Evolutionary conservation across 108 stramenopile species (phyloP), one percentile per base, ranked within the genome.

Genomic region (Cyclotella choctawhatcheeana): DNA sequence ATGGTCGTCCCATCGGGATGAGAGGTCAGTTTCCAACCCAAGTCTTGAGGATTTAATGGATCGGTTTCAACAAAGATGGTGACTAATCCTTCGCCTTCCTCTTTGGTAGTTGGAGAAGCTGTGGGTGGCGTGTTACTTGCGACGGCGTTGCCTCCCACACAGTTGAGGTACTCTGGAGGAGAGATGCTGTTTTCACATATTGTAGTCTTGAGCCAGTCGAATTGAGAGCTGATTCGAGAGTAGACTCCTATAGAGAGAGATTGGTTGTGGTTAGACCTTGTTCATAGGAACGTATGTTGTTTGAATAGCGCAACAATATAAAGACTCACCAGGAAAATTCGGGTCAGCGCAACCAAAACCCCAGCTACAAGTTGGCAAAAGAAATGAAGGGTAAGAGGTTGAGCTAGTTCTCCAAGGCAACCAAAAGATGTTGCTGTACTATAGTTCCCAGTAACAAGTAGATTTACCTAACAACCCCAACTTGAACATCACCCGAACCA

Each of bases 311-410:
- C n/a, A n/a, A n/a, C 12, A 40, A 40, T 6, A 40, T 10, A 40
- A 40, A 40, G 37, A 10, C 37, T 40, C 37, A 40, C 37, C n/a
- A n/a, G n/a, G 77, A 43, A 74, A 79, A 48, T 74, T 40, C 0
- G 73, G 33, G 61, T 79, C 77, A 6, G 77, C 72, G 33, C 77
- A 79, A 3, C 77, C 66, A 32, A 68, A 79, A 26, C 77, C 77
- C 77, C 77, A 79, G 5, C 58, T 61, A 30, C 18, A n/a, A n/a
- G n/a, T n/a, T n/a, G n/a, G 1, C 21, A 58, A 13, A 58, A 10
- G 56, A n/a, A n/a, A n/a, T n/a, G n/a, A n/a, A n/a, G n/a, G n/a
- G n/a, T n/a, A n/a, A n/a, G n/a, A n/a, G n/a, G n/a, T n/a, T n/a
- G n/a, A n/a, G n/a, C n/a, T n/a, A n/a, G n/a, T n/a, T n/a, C n/a